Conservation (phyloP, 164 flowering plant species). For the Annona cherimola region DNA sequence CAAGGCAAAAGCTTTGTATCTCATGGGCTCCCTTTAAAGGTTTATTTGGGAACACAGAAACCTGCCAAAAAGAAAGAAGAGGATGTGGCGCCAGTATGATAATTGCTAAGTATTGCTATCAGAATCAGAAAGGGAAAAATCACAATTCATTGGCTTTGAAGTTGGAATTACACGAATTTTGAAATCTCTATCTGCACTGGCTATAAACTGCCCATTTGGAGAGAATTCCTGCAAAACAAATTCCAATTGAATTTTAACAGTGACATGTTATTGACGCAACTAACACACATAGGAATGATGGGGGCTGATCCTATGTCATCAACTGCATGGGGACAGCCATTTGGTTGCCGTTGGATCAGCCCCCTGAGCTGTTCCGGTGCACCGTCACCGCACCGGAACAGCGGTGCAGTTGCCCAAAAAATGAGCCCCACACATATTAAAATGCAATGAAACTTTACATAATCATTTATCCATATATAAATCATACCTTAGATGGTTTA, state of each 20-base stretch:
- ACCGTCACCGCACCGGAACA: too few relatives aligned
- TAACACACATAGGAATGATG: too few relatives aligned
- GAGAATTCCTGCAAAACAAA: constrained; percentile 75
- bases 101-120: not conserved
- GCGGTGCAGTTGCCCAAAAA: too few relatives aligned
- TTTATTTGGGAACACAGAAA: constrained; percentile 64
- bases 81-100: not conserved
- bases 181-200: constrained; percentile 90
- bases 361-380: too few relatives aligned
- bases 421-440: too few relatives aligned
- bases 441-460: too few relatives aligned
- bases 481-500: too few relatives aligned
- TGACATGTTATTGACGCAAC: not conserved
- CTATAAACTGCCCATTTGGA: constrained; percentile 71
- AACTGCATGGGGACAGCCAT: too few relatives aligned
- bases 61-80: constrained; percentile 42
- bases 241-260: not conserved
- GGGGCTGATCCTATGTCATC: too few relatives aligned
- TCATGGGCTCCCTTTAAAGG: constrained; percentile 87
- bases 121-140: not conserved
- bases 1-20: constrained; percentile 92
- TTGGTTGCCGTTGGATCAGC: too few relatives aligned
- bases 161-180: constrained; percentile 73
- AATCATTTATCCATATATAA: too few relatives aligned
- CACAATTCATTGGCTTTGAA: not conserved